Base-by-base conservation (phyloP, 2,329 filamentous ascomycete genomes). In the Beauveria caledonica region DNA sequence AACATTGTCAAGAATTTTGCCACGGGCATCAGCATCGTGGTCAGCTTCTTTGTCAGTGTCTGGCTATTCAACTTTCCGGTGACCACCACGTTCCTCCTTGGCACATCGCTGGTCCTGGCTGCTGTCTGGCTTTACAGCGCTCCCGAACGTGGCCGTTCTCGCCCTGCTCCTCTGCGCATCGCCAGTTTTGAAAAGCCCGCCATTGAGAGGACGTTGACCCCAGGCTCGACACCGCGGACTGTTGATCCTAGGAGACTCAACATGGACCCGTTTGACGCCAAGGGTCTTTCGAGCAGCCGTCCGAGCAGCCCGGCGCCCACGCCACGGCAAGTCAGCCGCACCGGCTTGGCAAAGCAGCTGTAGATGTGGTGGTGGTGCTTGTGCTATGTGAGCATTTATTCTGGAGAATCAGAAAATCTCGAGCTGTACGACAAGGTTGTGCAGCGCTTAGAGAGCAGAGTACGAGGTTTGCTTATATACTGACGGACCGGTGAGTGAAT, bases 1-100 rank as follows among this genome's bases (percentile, higher is more conserved):
- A 95, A 94, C 69, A 95, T 96, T 70, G 87, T 90, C 62, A 96
- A 95, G 78, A 96, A 94, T 71, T 92, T 96, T 74, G 92, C 93
- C 5, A 93, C 92, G 5, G 94, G 90, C 68, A 90, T 96, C 63
- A 96, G 91, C 69, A 95, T 97, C 63, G 79, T 97, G 60, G 77
- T 97, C 54, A 95, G 90, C 70, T 92, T 92, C 64, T 66, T 97
- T 15, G 89, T 90, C 57, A 96, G 92, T 69, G 82, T 96, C 1
- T 87, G 85, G 74, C 88, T 96, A 65, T 96, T 97, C 71, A 82
- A 92, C 54, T 90, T 96, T 65, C 75, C 85, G 52, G 82, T 94
- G 48, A 89, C 88, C 1, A 68, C 80, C 27, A 84, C 85, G 92
- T 96, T 96, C 72, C 68, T 96, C 42, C 63, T 91, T 54, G 94